Percentiles rank a stretch among this genome's conserved stretches.
Evolutionary conservation across 148 eudicot genomes (phyloP).

Genomic region (Camellia sinensis): DNA sequence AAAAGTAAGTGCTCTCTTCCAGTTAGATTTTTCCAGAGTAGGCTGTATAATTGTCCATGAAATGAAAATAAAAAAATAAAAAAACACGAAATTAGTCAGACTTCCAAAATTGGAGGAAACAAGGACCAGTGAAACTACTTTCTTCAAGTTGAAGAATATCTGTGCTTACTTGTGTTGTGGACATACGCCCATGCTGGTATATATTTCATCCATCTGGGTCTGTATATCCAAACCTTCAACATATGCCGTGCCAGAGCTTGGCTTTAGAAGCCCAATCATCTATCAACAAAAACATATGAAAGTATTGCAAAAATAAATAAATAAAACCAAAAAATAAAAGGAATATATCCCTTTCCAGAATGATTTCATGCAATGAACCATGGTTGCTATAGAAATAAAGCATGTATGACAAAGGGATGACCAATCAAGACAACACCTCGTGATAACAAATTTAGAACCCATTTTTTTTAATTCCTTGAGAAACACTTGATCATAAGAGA

Average conservation of each 20-base stretch:
- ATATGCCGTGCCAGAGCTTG: conserved; percentile 78
- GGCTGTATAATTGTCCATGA: conserved; percentile 38
- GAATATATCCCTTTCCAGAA: background rate
- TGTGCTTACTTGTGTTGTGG: conserved; percentile 88
- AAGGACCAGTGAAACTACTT: conserved; percentile 3
- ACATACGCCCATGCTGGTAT: conserved; percentile 95
- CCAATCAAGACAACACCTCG: background rate
- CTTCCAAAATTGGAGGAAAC: background rate
- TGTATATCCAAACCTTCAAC: conserved; percentile 73
- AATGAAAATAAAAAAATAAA: background rate
- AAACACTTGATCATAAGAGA: background rate
- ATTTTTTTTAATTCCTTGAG: no score
- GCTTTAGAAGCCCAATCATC: conserved; percentile 95
- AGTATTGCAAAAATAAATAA: background rate
- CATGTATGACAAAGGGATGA: background rate
- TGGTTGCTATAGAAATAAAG: background rate
- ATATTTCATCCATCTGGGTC: conserved; percentile 69
- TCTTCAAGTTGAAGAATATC: background rate
- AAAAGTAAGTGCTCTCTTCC: conserved; percentile 91
- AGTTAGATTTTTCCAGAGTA: conserved; percentile 86
- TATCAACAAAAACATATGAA: conserved; percentile 22
- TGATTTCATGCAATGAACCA: background rate
- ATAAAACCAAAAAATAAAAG: background rate
- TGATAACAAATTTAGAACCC: background rate
- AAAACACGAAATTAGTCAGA: background rate